These are phyloP conservation scores for Fragilaria radians DNA, from an alignment of 108 stramenopile genomes.

Conservation along the genomic window DNA sequence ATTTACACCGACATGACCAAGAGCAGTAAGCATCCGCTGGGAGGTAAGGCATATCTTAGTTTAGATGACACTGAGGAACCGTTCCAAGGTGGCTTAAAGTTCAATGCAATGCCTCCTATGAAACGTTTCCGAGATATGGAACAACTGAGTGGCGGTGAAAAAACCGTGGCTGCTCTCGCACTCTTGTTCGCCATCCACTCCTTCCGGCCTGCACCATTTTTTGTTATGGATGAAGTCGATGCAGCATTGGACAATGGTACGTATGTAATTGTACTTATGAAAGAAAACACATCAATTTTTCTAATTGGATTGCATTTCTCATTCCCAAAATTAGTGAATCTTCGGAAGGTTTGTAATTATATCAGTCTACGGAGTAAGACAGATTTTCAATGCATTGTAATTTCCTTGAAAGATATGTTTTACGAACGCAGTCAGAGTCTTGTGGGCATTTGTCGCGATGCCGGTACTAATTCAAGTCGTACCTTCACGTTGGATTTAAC, in stretches of 20 bases:
- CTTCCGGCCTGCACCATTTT: constrained; percentile 92
- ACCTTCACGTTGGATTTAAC: constrained; percentile 80
- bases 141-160: constrained; percentile 99
- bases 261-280: constrained; percentile 3
- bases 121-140: constrained; percentile 99
- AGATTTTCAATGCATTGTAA: constrained; percentile 97
- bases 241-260: constrained; percentile 77
- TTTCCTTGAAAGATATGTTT: constrained; percentile 98
- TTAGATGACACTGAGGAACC: constrained; percentile 94
- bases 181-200: constrained; percentile 98
- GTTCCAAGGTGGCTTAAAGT: constrained; percentile 94
- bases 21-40: constrained; percentile 85
- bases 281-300: no score
- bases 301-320: no score
- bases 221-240: constrained; percentile 98
- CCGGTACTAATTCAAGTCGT: constrained; percentile 67
- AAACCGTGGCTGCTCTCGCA: constrained; percentile 97
- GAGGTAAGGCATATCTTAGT: constrained; percentile 91
- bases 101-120: constrained; percentile 99
- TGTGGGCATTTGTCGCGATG: constrained; percentile 91
- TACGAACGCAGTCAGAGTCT: constrained; percentile 86
- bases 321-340: constrained; percentile 83
- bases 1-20: constrained; percentile 96
- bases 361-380: constrained; percentile 81
- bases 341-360: constrained; percentile 97